A percentile compares a stretch with the other conserved stretches of the same genome.
These are phyloP conservation scores for Cicer cuneatum DNA, from an alignment of 306 rosid genomes.

Conservation along the genomic window DNA sequence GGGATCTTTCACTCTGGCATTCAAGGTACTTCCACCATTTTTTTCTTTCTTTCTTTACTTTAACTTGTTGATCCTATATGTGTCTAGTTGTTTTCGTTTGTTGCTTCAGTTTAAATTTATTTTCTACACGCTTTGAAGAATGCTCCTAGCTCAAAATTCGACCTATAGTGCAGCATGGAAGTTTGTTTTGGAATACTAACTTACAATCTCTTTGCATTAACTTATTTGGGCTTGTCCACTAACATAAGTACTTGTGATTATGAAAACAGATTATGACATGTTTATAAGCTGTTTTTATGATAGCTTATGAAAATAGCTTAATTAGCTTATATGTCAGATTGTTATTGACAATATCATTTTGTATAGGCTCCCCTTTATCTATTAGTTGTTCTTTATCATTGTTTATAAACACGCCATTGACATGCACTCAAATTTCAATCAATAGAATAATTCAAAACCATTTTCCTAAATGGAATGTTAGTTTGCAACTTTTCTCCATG, in stretches of 20 bases:
- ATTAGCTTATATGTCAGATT: too few relatives aligned
- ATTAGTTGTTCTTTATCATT: neutral
- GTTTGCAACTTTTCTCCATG: neutral
- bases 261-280: too few relatives aligned
- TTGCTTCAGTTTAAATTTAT: neutral
- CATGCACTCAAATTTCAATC: neutral
- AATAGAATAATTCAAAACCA: neutral
- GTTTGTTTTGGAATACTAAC: neutral
- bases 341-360: too few relatives aligned
- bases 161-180: neutral
- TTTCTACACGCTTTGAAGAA: neutral
- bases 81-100: neutral
- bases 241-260: too few relatives aligned
- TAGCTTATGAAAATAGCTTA: too few relatives aligned
- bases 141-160: neutral
- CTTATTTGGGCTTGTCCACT: too few relatives aligned
- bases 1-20: constrained; percentile 97
- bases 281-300: too few relatives aligned
- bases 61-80: constrained; percentile 37
- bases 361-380: neutral
- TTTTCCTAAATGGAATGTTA: neutral
- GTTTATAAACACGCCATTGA: neutral
- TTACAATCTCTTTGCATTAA: too few relatives aligned
- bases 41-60: neutral
- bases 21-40: constrained; percentile 58